Conservation (phyloP, 768 basidiomycete genomes). For the Pholiota microspora region DNA sequence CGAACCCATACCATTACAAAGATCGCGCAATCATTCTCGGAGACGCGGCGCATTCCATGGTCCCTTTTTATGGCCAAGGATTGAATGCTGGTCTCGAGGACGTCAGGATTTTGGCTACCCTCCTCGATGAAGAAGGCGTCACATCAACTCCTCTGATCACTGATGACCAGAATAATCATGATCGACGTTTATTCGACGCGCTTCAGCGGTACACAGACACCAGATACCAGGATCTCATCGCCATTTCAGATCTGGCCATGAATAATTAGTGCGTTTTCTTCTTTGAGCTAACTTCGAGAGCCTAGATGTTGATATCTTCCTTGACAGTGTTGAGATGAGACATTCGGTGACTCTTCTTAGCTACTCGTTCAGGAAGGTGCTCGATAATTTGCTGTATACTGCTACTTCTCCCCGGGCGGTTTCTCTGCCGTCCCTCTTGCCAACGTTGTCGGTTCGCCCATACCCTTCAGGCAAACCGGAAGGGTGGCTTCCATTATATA, state of each 20-base stretch:
- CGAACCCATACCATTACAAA: constrained; percentile 86
- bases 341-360: constrained; percentile 81
- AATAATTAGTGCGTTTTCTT: constrained; percentile 83
- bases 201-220: constrained; percentile 77
- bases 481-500: constrained; percentile 93
- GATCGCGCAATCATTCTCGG: constrained; percentile 87
- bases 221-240: constrained; percentile 84
- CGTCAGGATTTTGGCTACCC: constrained; percentile 80
- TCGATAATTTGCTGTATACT: constrained; percentile 74
- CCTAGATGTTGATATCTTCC: constrained; percentile 20
- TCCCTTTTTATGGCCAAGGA: constrained; percentile 97
- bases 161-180: constrained; percentile 36
- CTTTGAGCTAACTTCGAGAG: constrained; percentile 12
- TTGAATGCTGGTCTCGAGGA: constrained; percentile 98
- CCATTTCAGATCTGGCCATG: constrained; percentile 92
- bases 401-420: constrained; percentile 51
- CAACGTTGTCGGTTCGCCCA: constrained; percentile 45
- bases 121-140: constrained; percentile 73
- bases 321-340: constrained; percentile 86
- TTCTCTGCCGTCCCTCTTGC: constrained; percentile 44
- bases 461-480: constrained; percentile 58
- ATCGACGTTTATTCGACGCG: constrained; percentile 61
- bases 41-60: constrained; percentile 97
- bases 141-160: constrained; percentile 38
- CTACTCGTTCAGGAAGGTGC: constrained; percentile 75